phyloP scores from a whole-genome alignment of 2,329 filamentous ascomycete species.

The Ophiocordyceps polyrhachis-furcata region DNA sequence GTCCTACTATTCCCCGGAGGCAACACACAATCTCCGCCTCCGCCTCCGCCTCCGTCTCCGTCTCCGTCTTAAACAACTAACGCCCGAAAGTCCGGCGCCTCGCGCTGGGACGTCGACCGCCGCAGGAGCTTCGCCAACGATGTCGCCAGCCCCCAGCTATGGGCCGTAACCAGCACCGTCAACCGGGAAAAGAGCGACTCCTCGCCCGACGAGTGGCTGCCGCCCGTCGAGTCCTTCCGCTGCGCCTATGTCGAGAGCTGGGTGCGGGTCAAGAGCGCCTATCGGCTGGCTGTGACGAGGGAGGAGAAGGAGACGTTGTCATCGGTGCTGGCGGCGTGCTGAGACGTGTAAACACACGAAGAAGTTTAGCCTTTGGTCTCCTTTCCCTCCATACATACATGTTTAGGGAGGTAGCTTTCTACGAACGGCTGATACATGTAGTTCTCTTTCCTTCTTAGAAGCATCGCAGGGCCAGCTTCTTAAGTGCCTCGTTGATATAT shows the following conservation, averaged over 20 bases:
- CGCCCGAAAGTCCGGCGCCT: conserved; percentile 42
- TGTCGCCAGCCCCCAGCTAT: conserved; percentile 53
- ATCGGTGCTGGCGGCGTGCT: conserved; percentile 18
- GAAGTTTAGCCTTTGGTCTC: too few relatives aligned
- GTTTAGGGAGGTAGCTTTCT: too few relatives aligned
- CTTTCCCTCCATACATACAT: too few relatives aligned
- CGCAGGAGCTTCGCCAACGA: conserved; percentile 62
- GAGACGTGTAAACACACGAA: too few relatives aligned
- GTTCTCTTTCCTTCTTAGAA: too few relatives aligned
- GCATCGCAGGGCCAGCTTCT: too few relatives aligned
- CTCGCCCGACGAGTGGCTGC: conserved; percentile 61
- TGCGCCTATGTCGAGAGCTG: conserved; percentile 65
- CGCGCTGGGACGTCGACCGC: conserved; percentile 48
- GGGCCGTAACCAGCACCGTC: conserved; percentile 60
- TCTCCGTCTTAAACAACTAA: background rate
- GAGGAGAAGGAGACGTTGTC: conserved; percentile 53
- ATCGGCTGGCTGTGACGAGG: conserved; percentile 46
- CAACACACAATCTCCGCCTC: background rate
- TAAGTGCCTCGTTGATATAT: too few relatives aligned
- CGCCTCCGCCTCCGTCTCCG: background rate
- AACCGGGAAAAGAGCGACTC: conserved; percentile 59
- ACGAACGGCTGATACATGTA: too few relatives aligned
- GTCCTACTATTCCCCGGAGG: too few relatives aligned
- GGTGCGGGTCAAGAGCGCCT: conserved; percentile 62
- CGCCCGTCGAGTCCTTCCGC: conserved; percentile 46